These are phyloP conservation scores for Begonia peltatifolia DNA, from an alignment of 306 rosid genomes.

Conservation along the genomic window DNA sequence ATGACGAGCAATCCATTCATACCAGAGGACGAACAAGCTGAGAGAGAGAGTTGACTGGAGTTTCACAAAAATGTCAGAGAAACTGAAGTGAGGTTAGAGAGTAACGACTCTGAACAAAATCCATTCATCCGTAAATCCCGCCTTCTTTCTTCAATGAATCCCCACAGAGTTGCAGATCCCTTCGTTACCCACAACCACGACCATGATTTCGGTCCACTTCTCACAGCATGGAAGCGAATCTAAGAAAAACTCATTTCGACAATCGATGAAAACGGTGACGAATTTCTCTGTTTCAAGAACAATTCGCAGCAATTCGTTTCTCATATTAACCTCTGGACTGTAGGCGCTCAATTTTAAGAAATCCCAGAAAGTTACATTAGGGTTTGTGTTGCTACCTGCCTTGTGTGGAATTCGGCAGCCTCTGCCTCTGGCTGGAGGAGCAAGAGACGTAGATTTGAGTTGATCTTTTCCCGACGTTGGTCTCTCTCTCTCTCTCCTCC, in stretches of 20 bases:
- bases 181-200: constrained; percentile 32
- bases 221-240: constrained; percentile 95
- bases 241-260: constrained; percentile 77
- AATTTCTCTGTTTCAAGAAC: constrained; percentile 85
- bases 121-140: not conserved
- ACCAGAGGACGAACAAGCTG: too few species aligned
- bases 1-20: too few species aligned
- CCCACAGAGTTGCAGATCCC: constrained; percentile 60
- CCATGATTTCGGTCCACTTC: constrained; percentile 30
- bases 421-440: constrained; percentile 37
- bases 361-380: constrained; percentile 90
- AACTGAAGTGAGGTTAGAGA: constrained; percentile 2
- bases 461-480: too few species aligned
- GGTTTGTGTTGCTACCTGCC: constrained; percentile 79
- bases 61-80: constrained; percentile 13
- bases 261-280: constrained; percentile 43
- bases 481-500: too few species aligned
- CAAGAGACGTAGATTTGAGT: constrained; percentile 83
- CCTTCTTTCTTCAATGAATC: constrained; percentile 38
- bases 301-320: constrained; percentile 85
- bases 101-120: not conserved
- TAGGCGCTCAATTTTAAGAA: constrained; percentile 93
- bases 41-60: not conserved
- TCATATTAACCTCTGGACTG: constrained; percentile 82
- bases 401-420: constrained; percentile 38